Base-by-base conservation (phyloP, 129 eudicot species). In the Pulicaria dysenterica region DNA sequence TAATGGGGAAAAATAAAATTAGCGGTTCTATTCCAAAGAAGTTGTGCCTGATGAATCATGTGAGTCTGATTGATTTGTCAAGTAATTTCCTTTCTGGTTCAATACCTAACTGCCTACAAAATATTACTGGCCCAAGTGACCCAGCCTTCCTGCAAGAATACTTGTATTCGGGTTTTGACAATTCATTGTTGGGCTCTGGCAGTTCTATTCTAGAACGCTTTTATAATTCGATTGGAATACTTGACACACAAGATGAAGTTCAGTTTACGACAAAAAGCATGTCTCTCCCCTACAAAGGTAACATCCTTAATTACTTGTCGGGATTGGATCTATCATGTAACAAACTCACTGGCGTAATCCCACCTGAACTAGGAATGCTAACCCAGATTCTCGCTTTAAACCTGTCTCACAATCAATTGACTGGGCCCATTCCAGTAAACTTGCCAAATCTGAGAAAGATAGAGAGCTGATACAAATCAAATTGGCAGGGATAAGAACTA, bases 281-380 rank as follows among this genome's bases (percentile, higher is more conserved):
- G 41, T 45, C 45, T 37, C 58, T 15, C 10, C 11, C 38, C 34
- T 80, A 81, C 69, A 70, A 44, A 62, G 77, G 84, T n/a, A 40
- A 7, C 15, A 43, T 69, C 39, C 71, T 81, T 39, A 42, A 81
- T 54, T 37, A 10, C 36, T 38, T 75, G 69, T 11, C 73, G 0
- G 77, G 84, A 9, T 39, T 81, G 56, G 81, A 81, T 75, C 42
- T 81, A 54, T 81, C 85, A 0, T 47, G 34, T 46, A 75, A 81
- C 60, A 38, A 62, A 1, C 69, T 81, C 8, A 60, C 49, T 3
- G 78, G 81, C 17, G 58, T 53, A 53, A 75, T 81, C 36, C 84
- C 77, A 42, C 10, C 12, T 3, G 69, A 69, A 41, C 17, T 81
- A 7, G 85, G 77, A 7, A 5, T 47, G 12, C 36, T 81, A 15